These are phyloP conservation scores for Flagelloscypha sp. DNA, from an alignment of 768 basidiomycete species.

Conservation along the genomic window DNA sequence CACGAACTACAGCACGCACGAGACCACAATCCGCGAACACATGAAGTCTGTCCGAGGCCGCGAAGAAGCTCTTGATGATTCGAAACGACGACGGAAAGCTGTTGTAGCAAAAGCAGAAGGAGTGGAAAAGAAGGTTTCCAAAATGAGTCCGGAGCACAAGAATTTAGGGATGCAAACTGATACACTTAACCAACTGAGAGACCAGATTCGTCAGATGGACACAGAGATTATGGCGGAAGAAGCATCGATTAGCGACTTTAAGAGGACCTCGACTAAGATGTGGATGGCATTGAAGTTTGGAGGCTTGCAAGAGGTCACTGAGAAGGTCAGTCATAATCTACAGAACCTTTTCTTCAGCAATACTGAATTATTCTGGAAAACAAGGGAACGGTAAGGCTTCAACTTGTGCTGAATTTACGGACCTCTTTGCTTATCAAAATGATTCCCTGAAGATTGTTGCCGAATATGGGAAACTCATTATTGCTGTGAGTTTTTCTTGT, in stretches of 20 bases:
- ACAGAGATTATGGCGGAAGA: slow-evolving; percentile 80
- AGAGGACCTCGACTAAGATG: slow-evolving; percentile 56
- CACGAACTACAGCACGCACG: slow-evolving; percentile 60
- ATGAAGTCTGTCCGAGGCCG: slow-evolving; percentile 78
- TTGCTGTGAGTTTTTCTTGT: slow-evolving; percentile 25
- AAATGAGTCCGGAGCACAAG: slow-evolving; percentile 88
- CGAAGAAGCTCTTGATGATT: slow-evolving; percentile 76
- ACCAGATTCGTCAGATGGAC: slow-evolving; percentile 73
- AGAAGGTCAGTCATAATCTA: slow-evolving; percentile 57
- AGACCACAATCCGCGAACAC: slow-evolving; percentile 59
- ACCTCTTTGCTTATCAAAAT: slow-evolving; percentile 3
- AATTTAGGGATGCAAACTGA: slow-evolving; percentile 69
- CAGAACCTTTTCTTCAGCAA: slow-evolving; percentile 2
- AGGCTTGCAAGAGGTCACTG: slow-evolving; percentile 73
- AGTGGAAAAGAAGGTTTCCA: slow-evolving; percentile 82
- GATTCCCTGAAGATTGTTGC: slow-evolving; percentile 35
- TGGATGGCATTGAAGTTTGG: slow-evolving; percentile 86
- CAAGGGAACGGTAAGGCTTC: no score
- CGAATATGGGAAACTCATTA: slow-evolving; percentile 45
- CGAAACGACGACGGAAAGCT: slow-evolving; percentile 60
- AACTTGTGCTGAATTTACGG: slow-evolving; percentile 28
- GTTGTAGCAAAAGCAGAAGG: slow-evolving; percentile 66
- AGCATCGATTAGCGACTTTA: slow-evolving; percentile 73
- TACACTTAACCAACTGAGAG: slow-evolving; percentile 55
- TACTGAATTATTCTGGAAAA: no score